Conservation (phyloP, 1,139 yeast species). For the Scheffersomyces insectosa region DNA sequence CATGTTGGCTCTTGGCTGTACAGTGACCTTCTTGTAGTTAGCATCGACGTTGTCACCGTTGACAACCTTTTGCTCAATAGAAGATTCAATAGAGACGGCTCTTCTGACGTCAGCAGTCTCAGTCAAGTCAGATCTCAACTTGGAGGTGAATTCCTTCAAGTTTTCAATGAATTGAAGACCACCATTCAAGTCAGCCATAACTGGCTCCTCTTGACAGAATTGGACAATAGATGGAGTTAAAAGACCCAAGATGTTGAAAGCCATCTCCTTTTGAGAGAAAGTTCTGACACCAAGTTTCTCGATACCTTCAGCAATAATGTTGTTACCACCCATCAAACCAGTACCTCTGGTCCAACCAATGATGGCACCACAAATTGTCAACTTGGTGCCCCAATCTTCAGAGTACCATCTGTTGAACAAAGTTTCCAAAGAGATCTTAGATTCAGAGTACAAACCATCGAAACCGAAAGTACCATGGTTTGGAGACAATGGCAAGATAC, state of each 20-base stretch:
- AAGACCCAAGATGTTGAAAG: constrained; percentile 93
- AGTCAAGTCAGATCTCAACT: constrained; percentile 76
- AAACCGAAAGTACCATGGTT: constrained; percentile 98
- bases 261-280: constrained; percentile 98
- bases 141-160: constrained; percentile 83
- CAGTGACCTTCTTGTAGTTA: constrained; percentile 71
- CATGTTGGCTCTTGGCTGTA: constrained; percentile 93
- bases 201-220: constrained; percentile 90
- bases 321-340: constrained; percentile 96
- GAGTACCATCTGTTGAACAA: constrained; percentile 98
- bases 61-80: constrained; percentile 89
- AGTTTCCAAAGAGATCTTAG: constrained; percentile 92
- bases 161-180: constrained; percentile 93
- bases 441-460: constrained; percentile 97
- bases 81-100: constrained; percentile 91
- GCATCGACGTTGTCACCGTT: constrained; percentile 89
- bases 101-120: constrained; percentile 91
- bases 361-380: constrained; percentile 96
- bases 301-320: constrained; percentile 96
- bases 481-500: constrained; percentile 93
- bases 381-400: constrained; percentile 92
- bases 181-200: constrained; percentile 97
- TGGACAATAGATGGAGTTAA: constrained; percentile 84
- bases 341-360: constrained; percentile 99
- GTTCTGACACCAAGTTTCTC: constrained; percentile 96